phyloP scores from a whole-genome alignment of 371 early-diverging fungal genomes.

The Racocetra persica region DNA sequence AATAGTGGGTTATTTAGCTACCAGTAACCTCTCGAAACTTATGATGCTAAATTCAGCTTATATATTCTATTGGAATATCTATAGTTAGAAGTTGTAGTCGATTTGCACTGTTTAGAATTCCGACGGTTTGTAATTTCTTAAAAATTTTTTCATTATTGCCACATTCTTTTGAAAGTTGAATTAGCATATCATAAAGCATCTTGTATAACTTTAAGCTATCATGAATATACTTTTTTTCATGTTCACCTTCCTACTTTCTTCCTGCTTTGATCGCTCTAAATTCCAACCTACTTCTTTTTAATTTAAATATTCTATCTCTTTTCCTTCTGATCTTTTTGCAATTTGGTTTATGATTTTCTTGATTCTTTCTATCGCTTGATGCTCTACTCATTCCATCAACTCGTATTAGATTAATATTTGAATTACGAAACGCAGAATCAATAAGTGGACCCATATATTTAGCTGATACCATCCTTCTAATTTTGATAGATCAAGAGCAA shows the following conservation, averaged over 20 bases:
- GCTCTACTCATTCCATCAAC: neutral
- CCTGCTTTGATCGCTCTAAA: constrained; percentile 14
- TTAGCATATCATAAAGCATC: constrained; percentile 30
- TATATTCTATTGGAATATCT: neutral
- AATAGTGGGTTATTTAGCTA: constrained; percentile 3
- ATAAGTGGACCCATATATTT: constrained; percentile 19
- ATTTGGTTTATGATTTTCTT: neutral
- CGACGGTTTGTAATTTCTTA: constrained; percentile 15
- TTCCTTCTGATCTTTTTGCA: constrained; percentile 7
- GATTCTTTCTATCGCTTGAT: constrained; percentile 19
- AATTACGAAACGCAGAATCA: constrained; percentile 22
- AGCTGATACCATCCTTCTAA: constrained; percentile 24
- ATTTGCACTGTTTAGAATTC: constrained; percentile 29
- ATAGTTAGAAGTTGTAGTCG: constrained; percentile 1
- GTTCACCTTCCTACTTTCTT: constrained; percentile 11
- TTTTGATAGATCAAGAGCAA: constrained; percentile 8
- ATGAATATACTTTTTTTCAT: constrained; percentile 11
- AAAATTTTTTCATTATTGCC: constrained; percentile 19
- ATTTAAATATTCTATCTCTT: constrained; percentile 22
- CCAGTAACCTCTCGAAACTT: constrained; percentile 1
- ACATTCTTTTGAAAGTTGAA: constrained; percentile 3
- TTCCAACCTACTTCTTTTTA: constrained; percentile 18
- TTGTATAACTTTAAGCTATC: constrained; percentile 19
- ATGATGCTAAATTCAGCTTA: neutral
- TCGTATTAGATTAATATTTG: constrained; percentile 20